A percentile compares a stretch with the other conserved stretches of the same genome.
These are phyloP conservation scores for Linnemannia exigua DNA, from an alignment of 192 early-diverging fungal species.

Conservation along the genomic window DNA sequence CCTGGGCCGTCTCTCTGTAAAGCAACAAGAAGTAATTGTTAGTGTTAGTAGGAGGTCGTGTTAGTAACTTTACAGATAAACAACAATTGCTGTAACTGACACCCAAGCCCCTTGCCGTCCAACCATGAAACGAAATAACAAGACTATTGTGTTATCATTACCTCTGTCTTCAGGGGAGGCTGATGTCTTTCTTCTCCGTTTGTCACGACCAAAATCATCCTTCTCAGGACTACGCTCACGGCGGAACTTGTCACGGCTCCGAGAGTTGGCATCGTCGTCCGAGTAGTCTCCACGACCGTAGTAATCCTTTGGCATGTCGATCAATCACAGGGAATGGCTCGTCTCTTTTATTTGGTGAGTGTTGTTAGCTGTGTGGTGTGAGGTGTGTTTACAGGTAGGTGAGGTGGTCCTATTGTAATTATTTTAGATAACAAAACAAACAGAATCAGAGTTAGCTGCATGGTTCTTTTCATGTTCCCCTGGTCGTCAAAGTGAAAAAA, in stretches of 20 bases:
- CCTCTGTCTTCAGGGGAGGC: slow-evolving; percentile 55
- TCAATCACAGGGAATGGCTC: background rate
- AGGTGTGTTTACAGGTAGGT: background rate
- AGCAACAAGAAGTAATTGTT: background rate
- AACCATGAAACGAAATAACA: background rate
- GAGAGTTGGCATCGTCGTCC: slow-evolving; percentile 50
- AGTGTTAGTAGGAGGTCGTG: background rate
- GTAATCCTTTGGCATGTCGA: slow-evolving; percentile 55
- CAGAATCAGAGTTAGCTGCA: background rate
- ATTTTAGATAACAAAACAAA: background rate
- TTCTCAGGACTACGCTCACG: slow-evolving; percentile 55
- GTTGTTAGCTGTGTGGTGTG: background rate
- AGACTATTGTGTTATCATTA: background rate
- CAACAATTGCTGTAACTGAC: background rate
- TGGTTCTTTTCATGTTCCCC: background rate
- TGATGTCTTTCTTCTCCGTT: slow-evolving; percentile 52
- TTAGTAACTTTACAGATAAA: background rate
- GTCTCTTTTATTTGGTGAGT: background rate
- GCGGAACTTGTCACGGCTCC: slow-evolving; percentile 53
- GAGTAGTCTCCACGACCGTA: slow-evolving; percentile 55
- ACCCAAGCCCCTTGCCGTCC: background rate
- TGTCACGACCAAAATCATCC: slow-evolving; percentile 57
- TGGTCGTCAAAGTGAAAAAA: background rate
- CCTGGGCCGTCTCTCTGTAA: slow-evolving; percentile 46
- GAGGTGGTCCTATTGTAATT: background rate